phyloP scores from a whole-genome alignment of 805 yeast species.

The Lipomyces spencermartinsiae region DNA sequence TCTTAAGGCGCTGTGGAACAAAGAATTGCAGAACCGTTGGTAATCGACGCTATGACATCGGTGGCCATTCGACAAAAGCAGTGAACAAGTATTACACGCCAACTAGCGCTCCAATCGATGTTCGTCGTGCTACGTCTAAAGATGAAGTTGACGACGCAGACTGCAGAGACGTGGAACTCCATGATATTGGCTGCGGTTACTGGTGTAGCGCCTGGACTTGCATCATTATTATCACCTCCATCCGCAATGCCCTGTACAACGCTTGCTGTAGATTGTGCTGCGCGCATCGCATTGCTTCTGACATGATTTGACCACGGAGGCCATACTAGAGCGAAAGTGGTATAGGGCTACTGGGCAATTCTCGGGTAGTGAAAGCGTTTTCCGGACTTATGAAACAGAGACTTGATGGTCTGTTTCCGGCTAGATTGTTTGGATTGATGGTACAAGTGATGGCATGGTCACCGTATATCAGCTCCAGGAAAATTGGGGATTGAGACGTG shows the following conservation, averaged over 20 bases:
- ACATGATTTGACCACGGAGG: conserved; percentile 20
- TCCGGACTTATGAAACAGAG: conserved; percentile 27
- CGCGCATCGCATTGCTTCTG: neutral
- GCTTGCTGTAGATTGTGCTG: neutral
- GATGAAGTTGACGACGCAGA: conserved; percentile 11
- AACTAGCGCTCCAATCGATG: conserved; percentile 28
- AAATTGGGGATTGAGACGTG: conserved; percentile 5
- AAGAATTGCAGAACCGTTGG: conserved; percentile 39
- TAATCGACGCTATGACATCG: conserved; percentile 53
- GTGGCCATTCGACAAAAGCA: neutral
- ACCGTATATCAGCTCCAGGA: conserved; percentile 4
- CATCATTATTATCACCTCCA: conserved; percentile 24
- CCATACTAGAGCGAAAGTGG: conserved; percentile 11
- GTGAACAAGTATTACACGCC: conserved; percentile 4
- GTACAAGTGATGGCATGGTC: conserved; percentile 10
- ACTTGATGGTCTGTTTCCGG: conserved; percentile 8
- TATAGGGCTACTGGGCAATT: conserved; percentile 23
- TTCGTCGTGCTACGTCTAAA: conserved; percentile 12
- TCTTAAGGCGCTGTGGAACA: conserved; percentile 9
- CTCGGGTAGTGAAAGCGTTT: conserved; percentile 17
- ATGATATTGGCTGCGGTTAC: neutral
- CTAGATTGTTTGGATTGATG: conserved; percentile 10
- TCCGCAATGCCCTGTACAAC: conserved; percentile 1
- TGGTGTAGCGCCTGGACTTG: conserved; percentile 1
- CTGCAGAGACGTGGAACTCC: neutral